Base-by-base conservation (phyloP, 108 stramenopile genomes). In the Chaetoceros tenuissimus region DNA sequence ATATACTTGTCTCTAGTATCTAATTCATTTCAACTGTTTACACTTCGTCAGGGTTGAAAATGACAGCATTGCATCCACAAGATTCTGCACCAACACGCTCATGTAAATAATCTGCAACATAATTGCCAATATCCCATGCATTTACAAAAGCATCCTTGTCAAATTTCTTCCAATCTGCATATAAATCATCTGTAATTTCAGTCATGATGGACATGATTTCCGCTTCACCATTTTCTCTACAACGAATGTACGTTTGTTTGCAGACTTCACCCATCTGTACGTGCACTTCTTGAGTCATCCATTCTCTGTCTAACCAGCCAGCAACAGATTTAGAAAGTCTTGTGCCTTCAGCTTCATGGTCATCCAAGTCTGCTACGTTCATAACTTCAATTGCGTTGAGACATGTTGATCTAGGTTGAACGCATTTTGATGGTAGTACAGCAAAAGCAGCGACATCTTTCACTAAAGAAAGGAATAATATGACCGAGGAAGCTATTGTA, bases 121-220 rank as follows among this genome's bases (percentile, higher is more conserved):
- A 91, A 48, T 87, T 91, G 1, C 80, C 81, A 51, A 87, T 48
- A 68, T 91, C 89, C 82, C 82, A 91, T 5, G 85, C 79, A 61
- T 81, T 85, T 3, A 91, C 84, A 66, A 91, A 91, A n/a, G 85
- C 84, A 69, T 91, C 89, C 1, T 73, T 66, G 45, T 91, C 72
- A 47, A 81, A 91, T 29, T 79, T 68, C 13, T 62, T 40, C 89
- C 89, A 91, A 22, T 81, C 67, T 5, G 55, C 66, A 46, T 69
- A 66, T 27, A 91, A 62, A 66, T 83, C 75, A 31, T 74, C 69
- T 28, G 84, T 80, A 2, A 87, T 71, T 49, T 70, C 53, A 62
- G 75, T 82, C 85, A 91, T 86, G 53, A 91, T 76, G 48, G 69
- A 57, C 65, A 83, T 84, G 19, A 91, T 58, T 50, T 86, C 84